Conservation (phyloP, 2,329 filamentous ascomycete species). For the Talaromyces sp. region DNA sequence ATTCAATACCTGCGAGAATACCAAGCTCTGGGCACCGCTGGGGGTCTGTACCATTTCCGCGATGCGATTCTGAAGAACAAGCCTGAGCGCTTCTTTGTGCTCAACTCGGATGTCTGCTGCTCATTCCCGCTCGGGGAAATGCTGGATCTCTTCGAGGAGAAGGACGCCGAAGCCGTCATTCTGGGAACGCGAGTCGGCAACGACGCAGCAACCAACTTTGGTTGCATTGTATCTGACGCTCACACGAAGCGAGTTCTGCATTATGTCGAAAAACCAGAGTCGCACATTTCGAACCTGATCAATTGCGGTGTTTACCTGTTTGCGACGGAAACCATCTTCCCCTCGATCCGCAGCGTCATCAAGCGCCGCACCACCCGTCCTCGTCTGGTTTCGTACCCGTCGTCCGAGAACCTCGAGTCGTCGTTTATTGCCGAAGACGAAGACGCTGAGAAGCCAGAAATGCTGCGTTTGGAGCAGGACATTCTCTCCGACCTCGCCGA, state of each 20-base stretch:
- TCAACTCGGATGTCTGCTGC: constrained; percentile 98
- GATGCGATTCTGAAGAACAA: constrained; percentile 96
- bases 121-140: constrained; percentile 95
- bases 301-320: constrained; percentile 99
- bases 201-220: constrained; percentile 91
- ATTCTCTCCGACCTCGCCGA: constrained; percentile 93
- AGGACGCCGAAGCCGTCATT: constrained; percentile 94
- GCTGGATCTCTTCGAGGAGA: constrained; percentile 89
- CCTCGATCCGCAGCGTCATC: constrained; percentile 87
- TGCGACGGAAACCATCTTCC: constrained; percentile 91
- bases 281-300: constrained; percentile 95
- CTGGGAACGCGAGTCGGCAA: constrained; percentile 86
- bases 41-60: constrained; percentile 97
- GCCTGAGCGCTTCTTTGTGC: constrained; percentile 91
- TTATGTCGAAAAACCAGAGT: constrained; percentile 98
- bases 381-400: constrained; percentile 89
- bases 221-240: constrained; percentile 91
- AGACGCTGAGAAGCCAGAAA: constrained; percentile 71
- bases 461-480: constrained; percentile 93
- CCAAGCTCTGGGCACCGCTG: constrained; percentile 89
- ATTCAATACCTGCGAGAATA: constrained; percentile 98
- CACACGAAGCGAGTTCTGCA: constrained; percentile 94
- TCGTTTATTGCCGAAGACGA: constrained; percentile 65
- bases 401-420: constrained; percentile 83
- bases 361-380: constrained; percentile 91